phyloP scores from a whole-genome alignment of 75 land plant genomes.

The Isoetes taiwanensis region DNA sequence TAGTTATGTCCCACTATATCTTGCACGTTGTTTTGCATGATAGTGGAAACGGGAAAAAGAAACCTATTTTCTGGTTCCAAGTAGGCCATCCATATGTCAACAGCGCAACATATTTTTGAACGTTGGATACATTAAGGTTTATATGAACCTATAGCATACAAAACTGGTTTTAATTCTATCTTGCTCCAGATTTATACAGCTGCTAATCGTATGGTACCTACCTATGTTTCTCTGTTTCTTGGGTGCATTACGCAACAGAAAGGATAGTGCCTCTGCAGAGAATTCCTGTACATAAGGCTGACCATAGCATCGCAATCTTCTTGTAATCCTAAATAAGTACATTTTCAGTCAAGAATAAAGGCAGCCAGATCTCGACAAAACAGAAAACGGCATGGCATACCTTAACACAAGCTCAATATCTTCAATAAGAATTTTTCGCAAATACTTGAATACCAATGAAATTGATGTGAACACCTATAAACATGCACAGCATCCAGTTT shows the following conservation, averaged over 20 bases:
- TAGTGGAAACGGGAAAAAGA: too few relatives aligned
- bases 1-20: too few relatives aligned
- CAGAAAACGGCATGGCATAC: conserved; percentile 25
- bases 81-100: too few relatives aligned
- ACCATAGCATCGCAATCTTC: conserved; percentile 43
- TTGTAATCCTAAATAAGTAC: conserved; percentile 37
- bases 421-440: conserved; percentile 53
- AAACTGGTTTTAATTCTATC: too few relatives aligned
- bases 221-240: conserved; percentile 51
- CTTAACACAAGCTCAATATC: conserved; percentile 39
- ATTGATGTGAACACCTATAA: conserved; percentile 72
- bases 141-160: too few relatives aligned
- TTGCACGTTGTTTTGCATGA: too few relatives aligned
- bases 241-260: conserved; percentile 68
- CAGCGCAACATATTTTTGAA: too few relatives aligned
- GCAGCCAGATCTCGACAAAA: not conserved
- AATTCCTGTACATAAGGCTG: conserved; percentile 68
- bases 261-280: conserved; percentile 70
- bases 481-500: not conserved
- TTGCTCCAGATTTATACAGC: too few relatives aligned
- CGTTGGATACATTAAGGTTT: too few relatives aligned
- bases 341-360: not conserved
- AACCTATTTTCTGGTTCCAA: too few relatives aligned
- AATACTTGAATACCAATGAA: conserved; percentile 70
- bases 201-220: too few relatives aligned